Base-by-base conservation (phyloP, 75 land plant species). In the Azolla pinnata region DNA sequence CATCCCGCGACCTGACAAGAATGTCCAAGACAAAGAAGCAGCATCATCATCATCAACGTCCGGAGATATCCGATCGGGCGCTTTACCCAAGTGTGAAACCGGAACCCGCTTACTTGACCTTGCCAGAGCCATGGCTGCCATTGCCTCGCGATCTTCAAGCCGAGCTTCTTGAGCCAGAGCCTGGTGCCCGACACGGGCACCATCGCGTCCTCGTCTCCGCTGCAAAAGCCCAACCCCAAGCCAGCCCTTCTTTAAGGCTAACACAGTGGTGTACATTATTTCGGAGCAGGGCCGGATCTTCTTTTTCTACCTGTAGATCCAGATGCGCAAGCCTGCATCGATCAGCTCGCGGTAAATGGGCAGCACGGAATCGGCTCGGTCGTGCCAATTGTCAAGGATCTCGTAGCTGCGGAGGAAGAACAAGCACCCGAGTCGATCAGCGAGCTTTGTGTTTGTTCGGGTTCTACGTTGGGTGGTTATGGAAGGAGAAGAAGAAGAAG, bases 161-260 rank as follows among this genome's bases (percentile, higher is more conserved):
- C 73, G 49, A 92, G 60, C 23, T 77, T 74, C 62, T 77, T 67
- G 21, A 92, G 78, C 50, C 97, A 92, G 58, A 78, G 76, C 38
- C 96, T 73, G 48, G 97, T 80, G 45, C 97, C 97, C 33, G 96
- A 86, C 27, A 88, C 59, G 20, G 97, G 97, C 21, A 92, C 97
- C 3, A 88, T 93, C 35, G 97, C 70, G 79, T 92, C 97, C 21
- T 83, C 72, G 53, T 92, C 97, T 32, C 97, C 97, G 66, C 97
- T 92, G 84, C 24, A 31, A 16, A 3, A 16, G 20, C 4, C 19
- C 50, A 47, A 47, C 10, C 4, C 20, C 10, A 47, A 47, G 20
- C 50, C 50, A 9, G 18, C 20, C 50, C 3, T 47, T 47, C 50
- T 16, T 20, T 12, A 47, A 3, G 20, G 19, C 40, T 35, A 35